Conservation (phyloP, 2,329 filamentous ascomycete genomes). For the Byssothecium circinans region DNA sequence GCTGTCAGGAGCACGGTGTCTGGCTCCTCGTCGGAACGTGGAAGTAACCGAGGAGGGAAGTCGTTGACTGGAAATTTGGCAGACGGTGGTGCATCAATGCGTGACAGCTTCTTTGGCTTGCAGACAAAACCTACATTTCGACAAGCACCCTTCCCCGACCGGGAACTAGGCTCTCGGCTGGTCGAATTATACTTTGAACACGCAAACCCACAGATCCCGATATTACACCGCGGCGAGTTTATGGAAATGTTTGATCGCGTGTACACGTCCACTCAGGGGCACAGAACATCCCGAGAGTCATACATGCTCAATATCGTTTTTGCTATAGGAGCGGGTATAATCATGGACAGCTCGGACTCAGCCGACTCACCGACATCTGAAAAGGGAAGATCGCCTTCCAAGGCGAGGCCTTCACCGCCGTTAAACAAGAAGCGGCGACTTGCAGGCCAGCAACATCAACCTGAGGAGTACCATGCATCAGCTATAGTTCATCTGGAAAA, state of each 20-base stretch:
- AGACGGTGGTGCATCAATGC: slow-evolving; percentile 74
- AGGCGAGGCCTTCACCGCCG: slow-evolving; percentile 34
- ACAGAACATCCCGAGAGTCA: slow-evolving; percentile 75
- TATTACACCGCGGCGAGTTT: slow-evolving; percentile 86
- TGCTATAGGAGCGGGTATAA: slow-evolving; percentile 91
- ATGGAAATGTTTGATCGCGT: slow-evolving; percentile 83
- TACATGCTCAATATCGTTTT: slow-evolving; percentile 97
- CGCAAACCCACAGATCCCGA: slow-evolving; percentile 93
- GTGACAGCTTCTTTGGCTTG: slow-evolving; percentile 95
- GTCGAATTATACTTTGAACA: slow-evolving; percentile 91
- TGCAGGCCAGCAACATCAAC: slow-evolving; percentile 67
- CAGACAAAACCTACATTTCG: slow-evolving; percentile 88
- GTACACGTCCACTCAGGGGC: slow-evolving; percentile 68
- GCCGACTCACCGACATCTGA: slow-evolving; percentile 37
- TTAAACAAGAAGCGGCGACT: slow-evolving; percentile 43
- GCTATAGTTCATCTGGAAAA: slow-evolving; percentile 89
- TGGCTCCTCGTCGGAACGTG: slow-evolving; percentile 61
- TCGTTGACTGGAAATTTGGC: slow-evolving; percentile 52
- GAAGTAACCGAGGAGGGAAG: slow-evolving; percentile 62
- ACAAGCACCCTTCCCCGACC: slow-evolving; percentile 80
- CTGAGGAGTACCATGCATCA: slow-evolving; percentile 94
- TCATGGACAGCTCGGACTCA: slow-evolving; percentile 61
- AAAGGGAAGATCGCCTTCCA: slow-evolving; percentile 28
- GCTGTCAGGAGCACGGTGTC: slow-evolving; percentile 79
- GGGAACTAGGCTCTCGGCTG: slow-evolving; percentile 70